Evolutionary conservation across 176 grass and related monocot genomes (phyloP).

Genomic region (Lolium perenne): DNA sequence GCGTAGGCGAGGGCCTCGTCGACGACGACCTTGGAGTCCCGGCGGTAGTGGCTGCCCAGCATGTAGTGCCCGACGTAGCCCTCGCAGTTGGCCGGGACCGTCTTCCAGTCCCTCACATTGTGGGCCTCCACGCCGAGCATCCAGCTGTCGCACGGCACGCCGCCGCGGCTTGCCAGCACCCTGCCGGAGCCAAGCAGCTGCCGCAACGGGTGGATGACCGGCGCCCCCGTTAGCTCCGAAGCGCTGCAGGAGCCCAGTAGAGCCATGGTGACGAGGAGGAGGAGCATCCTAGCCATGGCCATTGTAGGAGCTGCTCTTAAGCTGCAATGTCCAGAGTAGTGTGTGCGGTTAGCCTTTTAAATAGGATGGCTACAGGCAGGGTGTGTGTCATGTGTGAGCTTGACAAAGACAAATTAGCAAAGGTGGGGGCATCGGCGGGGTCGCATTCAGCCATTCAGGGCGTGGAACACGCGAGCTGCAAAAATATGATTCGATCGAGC

Average conservation of each 20-base stretch:
- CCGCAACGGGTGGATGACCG: conserved; percentile 46
- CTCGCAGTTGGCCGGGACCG: conserved; percentile 50
- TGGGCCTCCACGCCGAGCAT: conserved; percentile 56
- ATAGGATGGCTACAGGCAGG: neutral
- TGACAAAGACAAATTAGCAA: too few species aligned
- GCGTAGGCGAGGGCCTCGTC: conserved; percentile 57
- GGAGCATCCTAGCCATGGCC: conserved; percentile 18
- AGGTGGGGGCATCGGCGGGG: too few species aligned
- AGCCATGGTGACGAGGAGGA: conserved; percentile 10
- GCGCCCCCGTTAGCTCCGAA: neutral
- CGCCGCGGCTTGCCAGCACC: neutral
- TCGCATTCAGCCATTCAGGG: too few species aligned
- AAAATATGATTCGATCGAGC: too few species aligned
- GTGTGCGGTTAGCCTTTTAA: neutral
- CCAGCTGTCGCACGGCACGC: conserved; percentile 66
- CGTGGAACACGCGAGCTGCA: too few species aligned
- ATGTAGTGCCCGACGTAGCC: conserved; percentile 64
- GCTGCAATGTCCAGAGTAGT: neutral
- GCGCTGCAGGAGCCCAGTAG: conserved; percentile 1
- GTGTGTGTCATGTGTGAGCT: too few species aligned
- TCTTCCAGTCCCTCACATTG: conserved; percentile 52
- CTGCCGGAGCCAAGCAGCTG: conserved; percentile 28
- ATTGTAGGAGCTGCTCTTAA: neutral
- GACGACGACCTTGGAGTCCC: conserved; percentile 51
- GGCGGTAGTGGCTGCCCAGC: conserved; percentile 48